A percentile compares a stretch with the other conserved stretches of the same genome.
Conservation (phyloP, 2,329 filamentous ascomycete genomes). For the Colletotrichum theobromicola region DNA sequence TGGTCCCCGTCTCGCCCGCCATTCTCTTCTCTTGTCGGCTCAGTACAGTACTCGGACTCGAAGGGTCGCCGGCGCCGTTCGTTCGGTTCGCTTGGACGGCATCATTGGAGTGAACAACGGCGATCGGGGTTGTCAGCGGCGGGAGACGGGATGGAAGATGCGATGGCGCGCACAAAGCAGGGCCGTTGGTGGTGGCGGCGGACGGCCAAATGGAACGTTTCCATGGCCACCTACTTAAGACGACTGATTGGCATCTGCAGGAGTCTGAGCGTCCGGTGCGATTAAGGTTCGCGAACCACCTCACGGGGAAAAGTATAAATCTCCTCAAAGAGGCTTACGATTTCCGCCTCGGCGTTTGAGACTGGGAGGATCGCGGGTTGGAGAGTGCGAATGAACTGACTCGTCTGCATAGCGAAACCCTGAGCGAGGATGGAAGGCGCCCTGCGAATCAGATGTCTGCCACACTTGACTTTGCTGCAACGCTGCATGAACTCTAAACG, state of each 20-base stretch:
- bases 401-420: neutral
- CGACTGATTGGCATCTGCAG: neutral
- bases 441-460: neutral
- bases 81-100: neutral
- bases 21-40: neutral
- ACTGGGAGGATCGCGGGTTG: neutral
- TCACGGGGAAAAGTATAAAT: neutral
- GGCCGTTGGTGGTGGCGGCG: no score
- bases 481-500: neutral
- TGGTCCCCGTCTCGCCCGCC: conserved; percentile 15
- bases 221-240: neutral
- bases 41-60: neutral
- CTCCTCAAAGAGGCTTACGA: neutral
- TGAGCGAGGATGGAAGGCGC: neutral
- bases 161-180: neutral
- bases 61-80: neutral
- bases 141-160: conserved; percentile 5
- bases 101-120: conserved; percentile 1
- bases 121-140: neutral
- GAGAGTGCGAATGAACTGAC: neutral
- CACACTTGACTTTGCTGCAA: neutral
- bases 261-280: neutral
- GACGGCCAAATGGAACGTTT: neutral
- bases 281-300: neutral
- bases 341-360: neutral